These are phyloP conservation scores for Suhomyces terraborum DNA, from an alignment of 1,139 yeast genomes.

Conservation along the genomic window DNA sequence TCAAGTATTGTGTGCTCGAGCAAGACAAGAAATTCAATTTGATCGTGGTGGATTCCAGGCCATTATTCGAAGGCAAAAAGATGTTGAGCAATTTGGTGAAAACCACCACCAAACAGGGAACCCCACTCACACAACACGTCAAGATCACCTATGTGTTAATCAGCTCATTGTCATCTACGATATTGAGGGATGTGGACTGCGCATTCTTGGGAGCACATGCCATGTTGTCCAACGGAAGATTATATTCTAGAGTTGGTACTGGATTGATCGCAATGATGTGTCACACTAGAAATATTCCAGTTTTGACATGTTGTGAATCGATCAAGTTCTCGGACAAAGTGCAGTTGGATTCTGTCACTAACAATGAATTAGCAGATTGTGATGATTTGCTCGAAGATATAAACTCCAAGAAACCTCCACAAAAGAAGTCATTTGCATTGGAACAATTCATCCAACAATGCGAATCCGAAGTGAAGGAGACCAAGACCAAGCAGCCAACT, in stretches of 20 bases:
- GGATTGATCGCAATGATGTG: conserved; percentile 93
- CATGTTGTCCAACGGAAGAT: conserved; percentile 90
- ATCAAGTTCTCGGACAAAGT: conserved; percentile 94
- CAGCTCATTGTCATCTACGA: conserved; percentile 75
- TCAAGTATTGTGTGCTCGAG: conserved; percentile 65
- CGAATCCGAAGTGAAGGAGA: conserved; percentile 28
- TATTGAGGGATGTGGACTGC: conserved; percentile 78
- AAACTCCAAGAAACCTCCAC: conserved; percentile 53
- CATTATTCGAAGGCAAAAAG: conserved; percentile 88
- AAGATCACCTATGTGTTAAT: conserved; percentile 66
- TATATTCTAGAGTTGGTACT: conserved; percentile 93
- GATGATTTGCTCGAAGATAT: conserved; percentile 63
- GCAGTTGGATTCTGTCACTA: conserved; percentile 91
- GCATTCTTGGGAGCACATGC: conserved; percentile 97
- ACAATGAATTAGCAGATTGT: conserved; percentile 87
- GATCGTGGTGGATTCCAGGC: conserved; percentile 91
- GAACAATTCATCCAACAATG: conserved; percentile 60
- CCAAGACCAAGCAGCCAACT: conserved; percentile 24
- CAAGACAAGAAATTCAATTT: conserved; percentile 73
- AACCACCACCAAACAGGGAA: conserved; percentile 38
- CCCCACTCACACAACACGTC: conserved; percentile 37
- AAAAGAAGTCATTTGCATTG: conserved; percentile 63
- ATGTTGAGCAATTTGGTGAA: conserved; percentile 59
- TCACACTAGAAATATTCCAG: conserved; percentile 85
- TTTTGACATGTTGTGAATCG: conserved; percentile 92